phyloP scores from a whole-genome alignment of 2,329 filamentous ascomycete genomes.

The Aphanocladium album region DNA sequence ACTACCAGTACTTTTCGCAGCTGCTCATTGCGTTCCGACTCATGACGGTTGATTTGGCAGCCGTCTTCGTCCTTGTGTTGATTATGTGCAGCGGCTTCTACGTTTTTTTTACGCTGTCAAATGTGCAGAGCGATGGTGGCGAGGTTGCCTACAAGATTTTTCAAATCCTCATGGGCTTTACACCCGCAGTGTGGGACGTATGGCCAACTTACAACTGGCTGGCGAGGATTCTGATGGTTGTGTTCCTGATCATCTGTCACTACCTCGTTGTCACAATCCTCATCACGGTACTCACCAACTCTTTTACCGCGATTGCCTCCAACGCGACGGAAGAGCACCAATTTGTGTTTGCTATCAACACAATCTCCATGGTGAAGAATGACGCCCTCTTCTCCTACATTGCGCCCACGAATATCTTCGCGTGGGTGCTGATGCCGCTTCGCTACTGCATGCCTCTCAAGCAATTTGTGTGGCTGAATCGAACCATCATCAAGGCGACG shows the following conservation, averaged over 20 bases:
- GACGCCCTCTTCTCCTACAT: conserved; percentile 93
- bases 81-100: conserved; percentile 93
- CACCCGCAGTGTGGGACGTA: conserved; percentile 91
- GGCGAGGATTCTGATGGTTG: conserved; percentile 67
- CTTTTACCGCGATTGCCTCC: conserved; percentile 89
- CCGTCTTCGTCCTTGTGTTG: conserved; percentile 76
- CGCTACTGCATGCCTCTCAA: conserved; percentile 75
- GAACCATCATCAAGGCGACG: conserved; percentile 85
- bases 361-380: conserved; percentile 98
- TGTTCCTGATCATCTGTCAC: conserved; percentile 92
- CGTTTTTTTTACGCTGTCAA: conserved; percentile 84
- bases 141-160: conserved; percentile 88
- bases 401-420: conserved; percentile 84
- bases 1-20: conserved; percentile 95
- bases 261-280: conserved; percentile 92
- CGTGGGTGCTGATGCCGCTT: conserved; percentile 81
- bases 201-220: conserved; percentile 73
- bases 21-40: conserved; percentile 88
- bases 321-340: conserved; percentile 90
- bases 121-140: conserved; percentile 62
- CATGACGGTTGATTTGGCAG: conserved; percentile 86
- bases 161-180: conserved; percentile 93
- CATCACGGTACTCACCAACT: conserved; percentile 93
- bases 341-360: conserved; percentile 94
- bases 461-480: conserved; percentile 78